Evolutionary conservation across 352 stramenopile species (phyloP).

Genomic region (Globisporangium apiculatum): DNA sequence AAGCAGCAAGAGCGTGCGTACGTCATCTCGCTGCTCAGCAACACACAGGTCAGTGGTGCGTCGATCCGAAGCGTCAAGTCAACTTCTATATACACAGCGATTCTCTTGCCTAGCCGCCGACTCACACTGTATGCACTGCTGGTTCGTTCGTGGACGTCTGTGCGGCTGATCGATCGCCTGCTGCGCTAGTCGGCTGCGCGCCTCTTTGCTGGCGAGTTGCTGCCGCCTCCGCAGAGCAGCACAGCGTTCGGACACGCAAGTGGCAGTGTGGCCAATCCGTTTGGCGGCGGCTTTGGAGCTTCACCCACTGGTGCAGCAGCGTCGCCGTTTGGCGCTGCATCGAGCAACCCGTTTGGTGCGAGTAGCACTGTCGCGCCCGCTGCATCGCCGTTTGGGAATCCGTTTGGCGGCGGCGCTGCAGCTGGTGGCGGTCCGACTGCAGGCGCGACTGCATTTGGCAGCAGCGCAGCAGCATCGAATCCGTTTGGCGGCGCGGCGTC

Average conservation of each 20-base stretch:
- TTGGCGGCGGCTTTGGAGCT: constrained; percentile 5
- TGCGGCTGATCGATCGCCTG: too few species aligned
- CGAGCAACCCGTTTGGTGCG: constrained; percentile 3
- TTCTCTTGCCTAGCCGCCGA: background rate
- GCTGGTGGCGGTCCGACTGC: background rate
- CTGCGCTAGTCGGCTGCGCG: constrained; percentile 22
- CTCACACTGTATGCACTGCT: background rate
- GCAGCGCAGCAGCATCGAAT: background rate
- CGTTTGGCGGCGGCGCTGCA: constrained; percentile 13
- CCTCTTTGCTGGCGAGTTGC: constrained; percentile 43
- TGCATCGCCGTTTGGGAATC: constrained; percentile 1
- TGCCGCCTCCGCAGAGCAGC: constrained; percentile 11
- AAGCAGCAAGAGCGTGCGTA: constrained; percentile 46
- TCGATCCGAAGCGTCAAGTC: background rate
- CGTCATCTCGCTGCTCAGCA: constrained; percentile 39
- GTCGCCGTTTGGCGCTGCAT: constrained; percentile 1
- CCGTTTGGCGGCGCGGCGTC: background rate
- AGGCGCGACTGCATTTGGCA: constrained; percentile 3
- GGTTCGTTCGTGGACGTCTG: background rate
- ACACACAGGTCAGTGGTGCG: constrained; percentile 11
- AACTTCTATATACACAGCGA: background rate
- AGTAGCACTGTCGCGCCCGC: background rate
- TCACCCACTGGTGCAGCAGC: background rate
- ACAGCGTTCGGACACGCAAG: constrained; percentile 12
- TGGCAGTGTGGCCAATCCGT: constrained; percentile 6